Evolutionary conservation across 2,329 filamentous ascomycete species (phyloP).

Genomic region (Rosellinia necatrix): DNA sequence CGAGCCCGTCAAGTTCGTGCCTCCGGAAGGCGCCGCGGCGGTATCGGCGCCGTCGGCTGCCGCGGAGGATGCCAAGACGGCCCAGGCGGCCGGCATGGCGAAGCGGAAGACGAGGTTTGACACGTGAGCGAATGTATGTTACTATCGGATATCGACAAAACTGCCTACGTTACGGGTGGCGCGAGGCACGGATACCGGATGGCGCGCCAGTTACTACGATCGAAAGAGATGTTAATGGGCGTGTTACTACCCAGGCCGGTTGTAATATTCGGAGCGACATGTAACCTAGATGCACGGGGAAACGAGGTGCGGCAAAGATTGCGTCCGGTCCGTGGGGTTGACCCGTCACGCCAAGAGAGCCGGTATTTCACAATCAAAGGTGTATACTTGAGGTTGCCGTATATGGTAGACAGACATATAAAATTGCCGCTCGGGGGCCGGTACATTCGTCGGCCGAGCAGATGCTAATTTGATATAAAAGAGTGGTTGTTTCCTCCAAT

Average conservation of each 20-base stretch:
- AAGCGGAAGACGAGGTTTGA: slow-evolving; percentile 46
- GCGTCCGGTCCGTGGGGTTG: too few species aligned
- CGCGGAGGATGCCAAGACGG: slow-evolving; percentile 6
- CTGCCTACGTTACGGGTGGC: too few species aligned
- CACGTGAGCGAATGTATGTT: slow-evolving; percentile 32
- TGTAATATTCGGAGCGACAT: neutral
- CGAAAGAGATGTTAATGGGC: neutral
- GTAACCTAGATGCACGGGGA: neutral
- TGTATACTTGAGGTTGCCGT: neutral
- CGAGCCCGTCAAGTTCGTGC: slow-evolving; percentile 58
- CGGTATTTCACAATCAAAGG: neutral
- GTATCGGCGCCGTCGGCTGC: slow-evolving; percentile 39
- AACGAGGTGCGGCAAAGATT: neutral
- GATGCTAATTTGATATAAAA: slow-evolving; percentile 22
- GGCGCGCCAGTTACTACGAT: neutral
- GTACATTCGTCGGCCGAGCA: neutral
- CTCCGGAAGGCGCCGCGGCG: too few species aligned
- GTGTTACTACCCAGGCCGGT: neutral
- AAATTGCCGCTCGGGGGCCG: slow-evolving; percentile 14
- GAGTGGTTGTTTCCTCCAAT: slow-evolving; percentile 26
- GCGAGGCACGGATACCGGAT: too few species aligned
- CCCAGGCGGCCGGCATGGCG: slow-evolving; percentile 17
- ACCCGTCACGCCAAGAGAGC: too few species aligned
- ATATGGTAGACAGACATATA: slow-evolving; percentile 23
- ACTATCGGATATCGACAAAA: too few species aligned